phyloP scores from a whole-genome alignment of 2,329 filamentous ascomycete species.

The Pseudopyrenochaeta lycopersici region DNA sequence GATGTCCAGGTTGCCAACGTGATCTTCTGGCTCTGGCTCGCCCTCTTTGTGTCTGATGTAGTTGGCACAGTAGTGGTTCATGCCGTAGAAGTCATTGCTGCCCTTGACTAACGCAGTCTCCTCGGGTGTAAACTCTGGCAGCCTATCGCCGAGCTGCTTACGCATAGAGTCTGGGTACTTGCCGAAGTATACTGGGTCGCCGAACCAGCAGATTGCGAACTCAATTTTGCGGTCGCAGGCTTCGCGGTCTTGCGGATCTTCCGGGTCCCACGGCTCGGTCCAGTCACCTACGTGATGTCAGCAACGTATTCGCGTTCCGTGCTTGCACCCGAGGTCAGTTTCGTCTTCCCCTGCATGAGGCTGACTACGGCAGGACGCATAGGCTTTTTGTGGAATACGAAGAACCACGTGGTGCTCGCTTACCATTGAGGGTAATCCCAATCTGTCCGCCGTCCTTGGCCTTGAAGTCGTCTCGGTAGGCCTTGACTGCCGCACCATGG shows the following conservation, averaged over 20 bases:
- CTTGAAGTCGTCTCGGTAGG: slow-evolving; percentile 85
- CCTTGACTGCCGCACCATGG: slow-evolving; percentile 81
- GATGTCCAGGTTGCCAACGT: slow-evolving; percentile 77
- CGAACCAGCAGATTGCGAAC: slow-evolving; percentile 89
- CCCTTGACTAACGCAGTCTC: slow-evolving; percentile 78
- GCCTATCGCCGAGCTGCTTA: slow-evolving; percentile 78
- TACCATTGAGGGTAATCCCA: slow-evolving; percentile 86
- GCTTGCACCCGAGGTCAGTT: slow-evolving; percentile 7
- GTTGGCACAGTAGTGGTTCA: slow-evolving; percentile 93
- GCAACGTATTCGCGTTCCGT: slow-evolving; percentile 8
- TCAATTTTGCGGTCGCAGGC: slow-evolving; percentile 84
- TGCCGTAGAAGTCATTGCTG: slow-evolving; percentile 93
- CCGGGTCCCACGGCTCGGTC: slow-evolving; percentile 82
- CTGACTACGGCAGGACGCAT: slow-evolving; percentile 23
- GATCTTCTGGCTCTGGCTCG: slow-evolving; percentile 70
- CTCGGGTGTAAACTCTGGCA: slow-evolving; percentile 77
- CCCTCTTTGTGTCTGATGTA: slow-evolving; percentile 78
- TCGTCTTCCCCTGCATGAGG: slow-evolving; percentile 11
- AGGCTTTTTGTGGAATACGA: slow-evolving; percentile 9
- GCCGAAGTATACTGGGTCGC: slow-evolving; percentile 85
- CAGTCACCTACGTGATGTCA: slow-evolving; percentile 68
- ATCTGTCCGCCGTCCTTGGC: slow-evolving; percentile 76
- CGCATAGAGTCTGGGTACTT: slow-evolving; percentile 86
- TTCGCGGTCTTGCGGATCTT: slow-evolving; percentile 77
- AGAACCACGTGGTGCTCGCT: slow-evolving; percentile 33